Evolutionary conservation across 129 eudicot species (phyloP).

Genomic region (Scalesia atractyloides): DNA sequence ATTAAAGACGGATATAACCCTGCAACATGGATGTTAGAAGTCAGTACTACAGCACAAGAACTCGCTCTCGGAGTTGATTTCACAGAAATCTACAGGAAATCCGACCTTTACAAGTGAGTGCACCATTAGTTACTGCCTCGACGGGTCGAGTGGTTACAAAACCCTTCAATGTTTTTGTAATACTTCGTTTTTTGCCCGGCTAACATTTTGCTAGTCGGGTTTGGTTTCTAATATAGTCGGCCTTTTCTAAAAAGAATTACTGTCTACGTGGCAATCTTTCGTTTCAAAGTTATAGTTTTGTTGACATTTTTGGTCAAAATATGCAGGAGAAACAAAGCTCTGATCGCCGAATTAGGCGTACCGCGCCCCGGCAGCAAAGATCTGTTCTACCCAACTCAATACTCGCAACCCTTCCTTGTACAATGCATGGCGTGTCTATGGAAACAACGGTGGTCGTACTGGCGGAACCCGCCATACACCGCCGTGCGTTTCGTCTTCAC

Average conservation of each 20-base stretch:
- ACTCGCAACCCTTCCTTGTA: slow-evolving; percentile 61
- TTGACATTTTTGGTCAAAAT: not conserved
- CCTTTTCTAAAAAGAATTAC: too few species aligned
- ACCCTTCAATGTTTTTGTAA: too few species aligned
- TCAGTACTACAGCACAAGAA: slow-evolving; percentile 13
- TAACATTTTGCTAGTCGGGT: too few species aligned
- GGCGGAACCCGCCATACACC: slow-evolving; percentile 84
- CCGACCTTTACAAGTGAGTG: slow-evolving; percentile 12
- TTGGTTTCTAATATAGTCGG: too few species aligned
- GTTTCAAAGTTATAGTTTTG: not conserved
- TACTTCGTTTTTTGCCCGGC: too few species aligned
- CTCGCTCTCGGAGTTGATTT: slow-evolving; percentile 10
- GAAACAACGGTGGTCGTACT: slow-evolving; percentile 87
- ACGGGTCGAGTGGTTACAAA: too few species aligned
- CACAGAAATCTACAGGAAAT: slow-evolving; percentile 9
- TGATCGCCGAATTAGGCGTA: slow-evolving; percentile 26
- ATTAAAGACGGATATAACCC: slow-evolving; percentile 15
- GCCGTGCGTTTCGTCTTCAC: slow-evolving; percentile 85
- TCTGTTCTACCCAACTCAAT: slow-evolving; percentile 42
- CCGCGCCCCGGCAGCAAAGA: slow-evolving; percentile 31
- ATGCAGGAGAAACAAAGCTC: slow-evolving; percentile 26
- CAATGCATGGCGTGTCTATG: slow-evolving; percentile 84
- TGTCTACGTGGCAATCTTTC: not conserved
- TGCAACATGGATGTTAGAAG: slow-evolving; percentile 19
- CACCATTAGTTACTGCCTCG: not conserved